phyloP scores from a whole-genome alignment of 2,329 filamentous ascomycete species.

The Trichoderma breve region DNA sequence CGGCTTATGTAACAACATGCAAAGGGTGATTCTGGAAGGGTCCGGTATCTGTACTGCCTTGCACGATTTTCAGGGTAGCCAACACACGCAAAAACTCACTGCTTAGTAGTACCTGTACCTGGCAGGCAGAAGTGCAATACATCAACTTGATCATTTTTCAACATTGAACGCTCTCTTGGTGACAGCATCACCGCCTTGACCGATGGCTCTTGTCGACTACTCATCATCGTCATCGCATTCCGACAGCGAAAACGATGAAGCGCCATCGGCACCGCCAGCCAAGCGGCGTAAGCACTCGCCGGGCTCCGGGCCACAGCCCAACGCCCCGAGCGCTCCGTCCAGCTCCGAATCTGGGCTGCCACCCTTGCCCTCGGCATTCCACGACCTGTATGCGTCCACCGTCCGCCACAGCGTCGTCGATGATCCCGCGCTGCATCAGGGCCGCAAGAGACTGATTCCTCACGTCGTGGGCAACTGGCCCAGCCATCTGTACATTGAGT shows the following conservation, averaged over 20 bases:
- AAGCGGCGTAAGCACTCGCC: conserved; percentile 35
- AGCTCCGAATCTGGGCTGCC: conserved; percentile 48
- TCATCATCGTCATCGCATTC: conserved; percentile 31
- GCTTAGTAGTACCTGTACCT: not conserved
- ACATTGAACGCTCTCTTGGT: not conserved
- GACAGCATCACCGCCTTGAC: not conserved
- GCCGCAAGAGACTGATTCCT: conserved; percentile 76
- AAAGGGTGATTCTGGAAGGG: not conserved
- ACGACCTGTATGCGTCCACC: conserved; percentile 84
- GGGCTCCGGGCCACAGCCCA: not conserved
- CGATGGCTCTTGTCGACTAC: conserved; percentile 66
- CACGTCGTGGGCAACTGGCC: conserved; percentile 92
- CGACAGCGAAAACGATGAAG: conserved; percentile 26
- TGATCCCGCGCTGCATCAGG: conserved; percentile 80
- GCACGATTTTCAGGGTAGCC: not conserved
- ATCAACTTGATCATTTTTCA: not conserved
- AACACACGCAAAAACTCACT: not conserved
- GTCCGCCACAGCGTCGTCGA: conserved; percentile 75
- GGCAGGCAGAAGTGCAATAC: not conserved
- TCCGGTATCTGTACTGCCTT: not conserved
- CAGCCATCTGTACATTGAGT: conserved; percentile 88
- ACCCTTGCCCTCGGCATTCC: conserved; percentile 76
- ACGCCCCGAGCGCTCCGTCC: not conserved
- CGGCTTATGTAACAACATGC: not conserved
- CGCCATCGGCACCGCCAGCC: conserved; percentile 34